phyloP scores from a whole-genome alignment of 768 basidiomycete species.

The Trametes cingulata region DNA sequence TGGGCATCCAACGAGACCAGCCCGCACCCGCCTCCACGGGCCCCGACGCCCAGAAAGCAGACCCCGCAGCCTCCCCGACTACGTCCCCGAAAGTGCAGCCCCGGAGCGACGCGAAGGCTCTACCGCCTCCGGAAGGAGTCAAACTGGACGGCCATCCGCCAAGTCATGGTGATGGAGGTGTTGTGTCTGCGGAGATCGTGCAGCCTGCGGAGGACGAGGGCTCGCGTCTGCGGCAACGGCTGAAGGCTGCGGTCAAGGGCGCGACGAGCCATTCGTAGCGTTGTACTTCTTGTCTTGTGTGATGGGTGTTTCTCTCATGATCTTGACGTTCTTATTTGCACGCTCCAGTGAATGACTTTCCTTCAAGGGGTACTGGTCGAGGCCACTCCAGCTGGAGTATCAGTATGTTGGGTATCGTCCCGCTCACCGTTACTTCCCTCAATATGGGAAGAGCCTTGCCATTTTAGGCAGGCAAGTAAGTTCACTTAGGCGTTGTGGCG shows the following conservation, averaged over 20 bases:
- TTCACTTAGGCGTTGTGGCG: no score
- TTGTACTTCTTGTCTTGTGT: not conserved
- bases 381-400: no score
- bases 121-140: not conserved
- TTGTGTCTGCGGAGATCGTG: not conserved
- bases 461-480: not conserved
- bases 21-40: not conserved
- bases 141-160: not conserved
- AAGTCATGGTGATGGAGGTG: not conserved
- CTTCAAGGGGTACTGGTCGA: no score
- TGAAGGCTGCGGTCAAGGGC: constrained; percentile 29
- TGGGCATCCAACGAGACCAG: constrained; percentile 29
- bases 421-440: no score
- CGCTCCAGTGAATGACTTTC: no score
- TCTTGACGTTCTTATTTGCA: not conserved
- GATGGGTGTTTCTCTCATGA: not conserved
- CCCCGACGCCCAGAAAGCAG: not conserved
- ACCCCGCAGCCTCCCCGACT: not conserved
- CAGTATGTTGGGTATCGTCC: no score
- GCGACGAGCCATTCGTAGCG: constrained; percentile 9
- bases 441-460: no score
- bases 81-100: not conserved
- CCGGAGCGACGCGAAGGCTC: not conserved
- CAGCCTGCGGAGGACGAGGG: constrained; percentile 22
- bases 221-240: constrained; percentile 24